Percentiles rank a stretch among this genome's conserved stretches.
phyloP scores from a whole-genome alignment of 192 early-diverging fungal species.

The Backusella psychrophila region DNA sequence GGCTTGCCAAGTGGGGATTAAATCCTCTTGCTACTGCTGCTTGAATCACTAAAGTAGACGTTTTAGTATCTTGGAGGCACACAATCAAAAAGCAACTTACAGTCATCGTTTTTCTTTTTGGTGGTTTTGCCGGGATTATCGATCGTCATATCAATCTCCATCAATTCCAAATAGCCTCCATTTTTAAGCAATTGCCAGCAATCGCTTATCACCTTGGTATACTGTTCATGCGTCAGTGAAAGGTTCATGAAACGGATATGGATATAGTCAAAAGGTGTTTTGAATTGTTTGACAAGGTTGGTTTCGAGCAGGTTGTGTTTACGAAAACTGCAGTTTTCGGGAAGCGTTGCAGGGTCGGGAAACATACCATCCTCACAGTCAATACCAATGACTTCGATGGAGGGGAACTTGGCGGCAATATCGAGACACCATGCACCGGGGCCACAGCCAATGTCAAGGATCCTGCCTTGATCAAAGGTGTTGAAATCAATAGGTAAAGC shows the following conservation, averaged over 20 bases:
- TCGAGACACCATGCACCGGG: constrained; percentile 28
- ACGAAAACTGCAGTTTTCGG: constrained; percentile 10
- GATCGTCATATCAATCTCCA: constrained; percentile 31
- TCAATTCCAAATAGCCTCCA: constrained; percentile 31
- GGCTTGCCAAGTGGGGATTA: constrained; percentile 16
- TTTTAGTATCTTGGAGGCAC: too few relatives aligned
- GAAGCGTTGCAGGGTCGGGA: constrained; percentile 9
- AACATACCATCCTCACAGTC: constrained; percentile 23
- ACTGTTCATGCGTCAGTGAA: constrained; percentile 27
- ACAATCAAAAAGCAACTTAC: neutral
- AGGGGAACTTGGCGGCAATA: constrained; percentile 8
- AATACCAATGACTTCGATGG: constrained; percentile 10
- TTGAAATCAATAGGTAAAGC: constrained; percentile 16
- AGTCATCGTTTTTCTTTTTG: constrained; percentile 13
- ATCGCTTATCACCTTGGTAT: constrained; percentile 16
- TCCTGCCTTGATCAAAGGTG: neutral
- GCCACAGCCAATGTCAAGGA: constrained; percentile 24
- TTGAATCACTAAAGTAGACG: constrained; percentile 9
- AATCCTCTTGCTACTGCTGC: constrained; percentile 13
- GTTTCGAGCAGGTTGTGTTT: constrained; percentile 17
- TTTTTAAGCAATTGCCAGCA: constrained; percentile 26
- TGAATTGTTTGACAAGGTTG: neutral
- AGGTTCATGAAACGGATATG: constrained; percentile 32
- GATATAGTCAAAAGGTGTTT: constrained; percentile 26
- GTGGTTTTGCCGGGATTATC: constrained; percentile 15